Percentiles rank a stretch among this genome's conserved stretches.
Evolutionary conservation across 768 basidiomycete genomes (phyloP).

Genomic region (Daedaleopsis nitida): DNA sequence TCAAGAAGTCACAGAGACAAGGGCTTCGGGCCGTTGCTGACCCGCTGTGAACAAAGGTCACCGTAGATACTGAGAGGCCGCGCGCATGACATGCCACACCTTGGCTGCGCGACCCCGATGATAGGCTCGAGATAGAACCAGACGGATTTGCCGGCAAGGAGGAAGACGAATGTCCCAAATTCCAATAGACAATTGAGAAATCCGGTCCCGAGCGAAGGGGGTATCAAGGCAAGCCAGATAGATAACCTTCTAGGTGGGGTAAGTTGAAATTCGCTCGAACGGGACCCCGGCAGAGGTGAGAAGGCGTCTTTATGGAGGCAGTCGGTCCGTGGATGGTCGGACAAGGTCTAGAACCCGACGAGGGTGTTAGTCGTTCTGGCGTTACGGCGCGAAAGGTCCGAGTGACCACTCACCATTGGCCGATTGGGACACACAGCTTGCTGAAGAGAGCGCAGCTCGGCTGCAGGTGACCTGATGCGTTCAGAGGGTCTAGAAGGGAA

Average conservation of each 20-base stretch:
- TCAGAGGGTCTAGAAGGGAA: too few relatives aligned
- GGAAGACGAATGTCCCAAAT: not conserved
- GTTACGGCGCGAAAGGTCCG: too few relatives aligned
- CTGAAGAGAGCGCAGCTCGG: too few relatives aligned
- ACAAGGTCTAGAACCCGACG: not conserved
- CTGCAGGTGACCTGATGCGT: too few relatives aligned
- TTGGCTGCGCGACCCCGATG: not conserved
- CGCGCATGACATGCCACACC: not conserved
- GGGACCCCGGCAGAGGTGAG: not conserved
- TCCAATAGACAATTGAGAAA: not conserved
- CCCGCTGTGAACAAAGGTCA: not conserved
- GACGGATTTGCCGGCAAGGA: not conserved
- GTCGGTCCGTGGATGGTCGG: not conserved
- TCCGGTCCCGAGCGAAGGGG: not conserved
- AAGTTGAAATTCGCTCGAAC: not conserved
- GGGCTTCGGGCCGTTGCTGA: not conserved
- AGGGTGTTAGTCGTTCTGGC: too few relatives aligned
- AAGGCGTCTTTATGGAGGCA: not conserved
- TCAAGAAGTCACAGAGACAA: not conserved
- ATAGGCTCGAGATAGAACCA: not conserved
- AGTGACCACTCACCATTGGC: too few relatives aligned
- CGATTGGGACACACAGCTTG: too few relatives aligned
- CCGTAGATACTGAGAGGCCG: not conserved
- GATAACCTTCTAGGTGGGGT: not conserved
- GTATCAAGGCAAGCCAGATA: not conserved